Conservation (phyloP, 768 basidiomycete genomes). For the Cubamyces sp. region DNA sequence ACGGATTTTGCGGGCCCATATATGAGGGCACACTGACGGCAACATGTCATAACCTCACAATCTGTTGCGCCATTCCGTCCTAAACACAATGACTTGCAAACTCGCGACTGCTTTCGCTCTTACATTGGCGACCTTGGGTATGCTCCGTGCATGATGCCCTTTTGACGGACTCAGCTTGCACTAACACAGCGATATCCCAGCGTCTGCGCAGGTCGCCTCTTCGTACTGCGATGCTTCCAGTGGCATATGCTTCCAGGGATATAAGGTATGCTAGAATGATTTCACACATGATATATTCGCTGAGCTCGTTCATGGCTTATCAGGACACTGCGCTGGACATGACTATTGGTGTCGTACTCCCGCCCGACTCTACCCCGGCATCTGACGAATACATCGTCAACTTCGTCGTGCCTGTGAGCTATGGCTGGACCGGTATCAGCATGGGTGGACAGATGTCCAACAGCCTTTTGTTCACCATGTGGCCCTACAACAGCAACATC, state of each 20-base stretch:
- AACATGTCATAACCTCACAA: background rate
- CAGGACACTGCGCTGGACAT: slow-evolving; percentile 32
- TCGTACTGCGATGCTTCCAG: slow-evolving; percentile 31
- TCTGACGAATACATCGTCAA: slow-evolving; percentile 34
- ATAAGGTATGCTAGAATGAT: slow-evolving; percentile 18
- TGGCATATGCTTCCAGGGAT: slow-evolving; percentile 30
- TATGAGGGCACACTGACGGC: slow-evolving; percentile 3
- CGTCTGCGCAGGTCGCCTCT: slow-evolving; percentile 25
- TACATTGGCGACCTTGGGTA: slow-evolving; percentile 21
- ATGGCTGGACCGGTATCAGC: slow-evolving; percentile 35
- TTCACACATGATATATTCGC: background rate
- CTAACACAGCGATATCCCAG: background rate
- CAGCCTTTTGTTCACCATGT: slow-evolving; percentile 35
- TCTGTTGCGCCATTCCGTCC: background rate
- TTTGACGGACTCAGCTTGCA: background rate
- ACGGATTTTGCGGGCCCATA: background rate
- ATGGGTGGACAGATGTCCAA: slow-evolving; percentile 35
- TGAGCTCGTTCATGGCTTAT: no score
- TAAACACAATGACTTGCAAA: slow-evolving; percentile 5
- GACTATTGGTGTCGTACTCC: slow-evolving; percentile 33
- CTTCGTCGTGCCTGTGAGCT: slow-evolving; percentile 31
- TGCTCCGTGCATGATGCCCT: background rate
- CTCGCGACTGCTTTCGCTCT: slow-evolving; percentile 4
- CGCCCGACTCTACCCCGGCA: slow-evolving; percentile 29
- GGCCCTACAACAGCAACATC: slow-evolving; percentile 31